phyloP scores from a whole-genome alignment of 1,139 yeast genomes.

The Pichia terricola region DNA sequence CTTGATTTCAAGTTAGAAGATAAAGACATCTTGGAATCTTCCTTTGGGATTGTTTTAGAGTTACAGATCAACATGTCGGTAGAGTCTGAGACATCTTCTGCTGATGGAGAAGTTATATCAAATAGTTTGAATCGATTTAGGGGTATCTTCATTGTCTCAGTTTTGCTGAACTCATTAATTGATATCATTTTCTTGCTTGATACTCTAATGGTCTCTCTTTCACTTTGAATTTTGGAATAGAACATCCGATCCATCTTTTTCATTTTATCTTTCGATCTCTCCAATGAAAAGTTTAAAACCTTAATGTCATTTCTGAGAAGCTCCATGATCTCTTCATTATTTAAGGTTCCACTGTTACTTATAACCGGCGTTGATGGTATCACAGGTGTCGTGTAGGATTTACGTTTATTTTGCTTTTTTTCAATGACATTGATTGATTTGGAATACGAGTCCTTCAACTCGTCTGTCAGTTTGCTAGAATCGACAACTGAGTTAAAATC shows the following conservation, averaged over 20 bases:
- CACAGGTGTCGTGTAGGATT: neutral
- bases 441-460: neutral
- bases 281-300: conserved; percentile 13
- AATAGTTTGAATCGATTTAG: neutral
- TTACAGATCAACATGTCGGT: neutral
- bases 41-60: too few relatives aligned
- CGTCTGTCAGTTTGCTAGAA: neutral
- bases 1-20: neutral
- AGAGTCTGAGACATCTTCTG: neutral
- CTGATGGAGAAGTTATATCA: neutral
- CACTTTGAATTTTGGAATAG: conserved; percentile 15
- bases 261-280: conserved; percentile 14
- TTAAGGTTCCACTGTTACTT: conserved; percentile 8
- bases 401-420: too few relatives aligned
- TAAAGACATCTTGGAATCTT: neutral
- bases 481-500: neutral
- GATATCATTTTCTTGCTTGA: conserved; percentile 9
- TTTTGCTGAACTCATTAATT: conserved; percentile 11
- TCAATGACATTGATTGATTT: neutral
- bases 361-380: neutral
- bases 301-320: conserved; percentile 21
- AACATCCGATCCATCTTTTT: conserved; percentile 14
- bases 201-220: conserved; percentile 19
- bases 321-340: conserved; percentile 20
- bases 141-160: too few relatives aligned